Evolutionary conservation across 176 grass and related monocot genomes (phyloP).

Genomic region (Musa beccarii): DNA sequence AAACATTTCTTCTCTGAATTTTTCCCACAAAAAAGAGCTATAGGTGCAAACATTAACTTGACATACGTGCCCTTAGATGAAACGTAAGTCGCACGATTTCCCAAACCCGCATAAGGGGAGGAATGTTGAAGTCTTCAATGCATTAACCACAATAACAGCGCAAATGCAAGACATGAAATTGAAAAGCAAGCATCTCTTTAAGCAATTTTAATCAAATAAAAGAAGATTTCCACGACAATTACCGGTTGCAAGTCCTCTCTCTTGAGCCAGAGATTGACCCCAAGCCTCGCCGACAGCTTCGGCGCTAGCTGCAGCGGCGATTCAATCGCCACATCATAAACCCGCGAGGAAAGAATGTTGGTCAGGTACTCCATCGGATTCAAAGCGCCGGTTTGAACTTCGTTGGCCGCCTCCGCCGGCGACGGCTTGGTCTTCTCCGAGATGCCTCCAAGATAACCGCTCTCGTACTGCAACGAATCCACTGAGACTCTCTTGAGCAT

Average conservation of each 20-base stretch:
- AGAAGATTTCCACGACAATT: background rate
- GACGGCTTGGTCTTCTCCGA: conserved; percentile 9
- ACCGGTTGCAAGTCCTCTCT: conserved; percentile 94
- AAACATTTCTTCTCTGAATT: too few species aligned
- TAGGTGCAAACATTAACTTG: too few species aligned
- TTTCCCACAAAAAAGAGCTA: too few species aligned
- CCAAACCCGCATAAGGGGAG: background rate
- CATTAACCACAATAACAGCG: background rate
- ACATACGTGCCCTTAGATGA: background rate
- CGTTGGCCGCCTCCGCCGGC: conserved; percentile 3
- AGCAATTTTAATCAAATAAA: background rate
- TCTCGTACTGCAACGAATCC: conserved; percentile 57
- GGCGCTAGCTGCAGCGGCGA: conserved; percentile 61
- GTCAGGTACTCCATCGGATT: conserved; percentile 90
- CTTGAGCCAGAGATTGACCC: conserved; percentile 65
- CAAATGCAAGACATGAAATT: background rate
- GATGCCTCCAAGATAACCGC: conserved; percentile 54
- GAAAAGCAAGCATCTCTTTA: background rate
- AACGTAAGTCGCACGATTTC: background rate
- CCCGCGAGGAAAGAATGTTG: conserved; percentile 62
- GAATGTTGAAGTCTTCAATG: background rate
- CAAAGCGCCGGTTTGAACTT: conserved; percentile 17
- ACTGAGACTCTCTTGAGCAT: conserved; percentile 38
- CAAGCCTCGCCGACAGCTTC: conserved; percentile 63
- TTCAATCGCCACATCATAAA: conserved; percentile 88